Percentiles rank a stretch among this genome's conserved stretches.
phyloP scores from a whole-genome alignment of 495 filamentous ascomycete species.

The Saxophila tyrrhenica region DNA sequence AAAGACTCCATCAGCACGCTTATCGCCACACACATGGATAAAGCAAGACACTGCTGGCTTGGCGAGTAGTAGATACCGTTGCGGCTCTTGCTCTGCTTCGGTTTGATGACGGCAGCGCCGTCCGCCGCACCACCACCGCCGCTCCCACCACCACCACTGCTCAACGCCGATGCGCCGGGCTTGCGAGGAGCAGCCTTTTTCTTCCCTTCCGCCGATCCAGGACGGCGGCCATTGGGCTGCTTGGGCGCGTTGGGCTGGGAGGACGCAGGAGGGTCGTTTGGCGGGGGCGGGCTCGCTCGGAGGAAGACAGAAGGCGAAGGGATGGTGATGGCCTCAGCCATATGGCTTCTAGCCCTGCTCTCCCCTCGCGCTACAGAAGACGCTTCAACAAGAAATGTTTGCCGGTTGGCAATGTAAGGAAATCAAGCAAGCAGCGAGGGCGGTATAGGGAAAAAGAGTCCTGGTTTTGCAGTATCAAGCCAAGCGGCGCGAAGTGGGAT shows the following conservation, averaged over 20 bases:
- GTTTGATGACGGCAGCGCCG: constrained; percentile 36
- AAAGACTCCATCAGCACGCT: constrained; percentile 25
- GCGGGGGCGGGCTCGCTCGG: constrained; percentile 27
- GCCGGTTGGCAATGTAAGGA: too few relatives aligned
- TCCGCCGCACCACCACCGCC: constrained; percentile 2
- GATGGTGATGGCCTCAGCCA: constrained; percentile 49
- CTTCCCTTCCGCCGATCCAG: constrained; percentile 15
- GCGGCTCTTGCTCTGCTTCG: constrained; percentile 73
- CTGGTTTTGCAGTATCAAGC: constrained; percentile 9
- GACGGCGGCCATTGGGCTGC: constrained; percentile 10
- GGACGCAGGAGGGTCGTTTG: constrained; percentile 21
- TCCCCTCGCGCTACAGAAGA: background rate
- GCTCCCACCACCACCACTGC: too few relatives aligned
- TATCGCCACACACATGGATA: constrained; percentile 1
- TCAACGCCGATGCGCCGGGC: background rate
- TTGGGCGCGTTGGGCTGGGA: constrained; percentile 12
- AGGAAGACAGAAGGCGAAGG: constrained; percentile 53
- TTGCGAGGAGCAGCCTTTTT: constrained; percentile 10
- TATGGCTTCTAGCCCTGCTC: constrained; percentile 11
- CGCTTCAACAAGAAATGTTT: background rate
- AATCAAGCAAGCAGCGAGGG: background rate
- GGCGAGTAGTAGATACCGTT: constrained; percentile 46
- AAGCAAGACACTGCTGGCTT: background rate
- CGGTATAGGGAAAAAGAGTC: background rate
- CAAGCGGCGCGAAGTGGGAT: background rate